phyloP scores from a whole-genome alignment of 108 stramenopile species.

The Epipyxis sp. region DNA sequence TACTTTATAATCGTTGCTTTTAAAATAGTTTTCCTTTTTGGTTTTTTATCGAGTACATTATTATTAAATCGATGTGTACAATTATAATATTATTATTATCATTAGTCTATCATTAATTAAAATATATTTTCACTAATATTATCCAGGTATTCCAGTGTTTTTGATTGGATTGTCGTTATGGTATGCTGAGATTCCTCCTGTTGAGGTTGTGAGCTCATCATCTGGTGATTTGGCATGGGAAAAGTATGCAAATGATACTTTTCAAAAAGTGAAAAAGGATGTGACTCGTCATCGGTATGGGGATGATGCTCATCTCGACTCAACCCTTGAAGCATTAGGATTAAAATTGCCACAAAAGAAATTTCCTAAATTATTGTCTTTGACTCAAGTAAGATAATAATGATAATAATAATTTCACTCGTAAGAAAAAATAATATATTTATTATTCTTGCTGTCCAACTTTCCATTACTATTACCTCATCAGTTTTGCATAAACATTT shows the following conservation, averaged over 20 bases:
- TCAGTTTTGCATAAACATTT: too few species aligned
- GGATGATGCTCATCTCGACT: conserved; percentile 95
- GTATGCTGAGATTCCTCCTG: conserved; percentile 93
- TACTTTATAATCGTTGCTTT: too few species aligned
- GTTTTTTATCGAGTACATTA: too few species aligned
- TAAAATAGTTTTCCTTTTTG: too few species aligned
- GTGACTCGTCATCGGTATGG: conserved; percentile 96
- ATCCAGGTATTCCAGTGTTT: conserved; percentile 84
- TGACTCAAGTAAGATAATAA: conserved; percentile 80
- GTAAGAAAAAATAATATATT: too few species aligned
- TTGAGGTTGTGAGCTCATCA: conserved; percentile 46
- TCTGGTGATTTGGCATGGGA: conserved; percentile 60
- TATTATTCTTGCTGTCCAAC: too few species aligned
- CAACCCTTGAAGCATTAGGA: conserved; percentile 89
- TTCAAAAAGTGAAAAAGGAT: conserved; percentile 82
- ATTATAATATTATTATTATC: too few species aligned
- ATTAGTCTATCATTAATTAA: too few species aligned
- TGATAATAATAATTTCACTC: too few species aligned
- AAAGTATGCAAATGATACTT: conserved; percentile 77
- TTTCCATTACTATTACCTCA: too few species aligned
- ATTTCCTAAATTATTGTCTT: conserved; percentile 83
- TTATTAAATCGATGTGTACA: too few species aligned
- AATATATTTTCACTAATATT: too few species aligned
- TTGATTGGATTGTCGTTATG: conserved; percentile 87
- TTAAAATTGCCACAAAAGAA: conserved; percentile 84